Conservation (phyloP, 306 rosid genomes). For the Acmispon strigosus region DNA sequence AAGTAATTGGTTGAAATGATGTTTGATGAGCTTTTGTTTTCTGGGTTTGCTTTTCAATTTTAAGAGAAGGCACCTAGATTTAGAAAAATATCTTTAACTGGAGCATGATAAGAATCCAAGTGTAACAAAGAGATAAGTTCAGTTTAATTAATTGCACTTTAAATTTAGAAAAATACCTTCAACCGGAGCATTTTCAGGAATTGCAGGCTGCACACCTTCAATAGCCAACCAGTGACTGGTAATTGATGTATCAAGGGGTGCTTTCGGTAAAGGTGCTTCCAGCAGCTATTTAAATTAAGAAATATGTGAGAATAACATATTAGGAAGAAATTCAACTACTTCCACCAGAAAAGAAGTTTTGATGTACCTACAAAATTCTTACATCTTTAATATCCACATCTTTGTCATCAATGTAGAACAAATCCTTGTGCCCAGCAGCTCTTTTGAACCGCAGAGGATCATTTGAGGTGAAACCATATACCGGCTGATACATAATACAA, state of each 20-base stretch:
- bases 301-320: slow-evolving; percentile 9
- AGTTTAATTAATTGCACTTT: not conserved
- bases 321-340: slow-evolving; percentile 13
- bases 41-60: too few relatives aligned
- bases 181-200: slow-evolving; percentile 64
- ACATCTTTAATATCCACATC: slow-evolving; percentile 90
- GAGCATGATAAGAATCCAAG: too few relatives aligned
- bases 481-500: slow-evolving; percentile 51
- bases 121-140: too few relatives aligned
- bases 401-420: slow-evolving; percentile 84
- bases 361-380: slow-evolving; percentile 33
- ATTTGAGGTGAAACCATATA: slow-evolving; percentile 70
- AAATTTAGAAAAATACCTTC: slow-evolving; percentile 47
- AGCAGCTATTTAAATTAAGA: slow-evolving; percentile 42
- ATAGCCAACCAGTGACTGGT: slow-evolving; percentile 80
- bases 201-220: slow-evolving; percentile 92
- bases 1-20: too few relatives aligned
- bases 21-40: too few relatives aligned
- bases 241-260: slow-evolving; percentile 73
- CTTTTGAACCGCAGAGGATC: slow-evolving; percentile 74
- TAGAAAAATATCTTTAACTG: slow-evolving; percentile 47
- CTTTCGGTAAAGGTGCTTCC: slow-evolving; percentile 69
- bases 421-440: slow-evolving; percentile 82
- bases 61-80: too few relatives aligned
- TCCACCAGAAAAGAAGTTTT: slow-evolving; percentile 3